A percentile compares a stretch with the other conserved stretches of the same genome.
These are phyloP conservation scores for Cercospora brassicicola DNA, from an alignment of 2,329 filamentous ascomycete species.

Conservation along the genomic window DNA sequence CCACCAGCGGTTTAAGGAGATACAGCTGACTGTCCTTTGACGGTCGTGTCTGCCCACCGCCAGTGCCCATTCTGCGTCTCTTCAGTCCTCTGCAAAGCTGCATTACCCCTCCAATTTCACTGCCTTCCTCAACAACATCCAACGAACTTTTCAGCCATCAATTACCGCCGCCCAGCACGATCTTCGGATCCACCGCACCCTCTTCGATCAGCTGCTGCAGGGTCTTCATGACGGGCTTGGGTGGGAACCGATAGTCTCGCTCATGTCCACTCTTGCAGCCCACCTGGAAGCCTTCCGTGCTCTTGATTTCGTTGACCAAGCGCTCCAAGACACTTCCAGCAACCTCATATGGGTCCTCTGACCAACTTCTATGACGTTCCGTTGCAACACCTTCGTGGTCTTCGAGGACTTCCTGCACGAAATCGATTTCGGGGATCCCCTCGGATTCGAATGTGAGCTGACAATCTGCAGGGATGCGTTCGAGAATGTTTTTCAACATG, in stretches of 20 bases:
- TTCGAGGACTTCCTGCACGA: conserved; percentile 17
- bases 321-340: conserved; percentile 13
- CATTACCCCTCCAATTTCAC: neutral
- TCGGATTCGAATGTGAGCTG: conserved; percentile 18
- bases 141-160: neutral
- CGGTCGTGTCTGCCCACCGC: neutral
- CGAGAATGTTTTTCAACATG: conserved; percentile 28
- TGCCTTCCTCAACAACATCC: neutral
- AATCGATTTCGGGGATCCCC: conserved; percentile 17
- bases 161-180: conserved; percentile 17
- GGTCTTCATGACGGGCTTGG: conserved; percentile 13
- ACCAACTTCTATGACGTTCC: neutral
- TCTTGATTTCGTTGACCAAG: conserved; percentile 9
- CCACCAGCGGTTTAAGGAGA: neutral
- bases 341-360: conserved; percentile 10
- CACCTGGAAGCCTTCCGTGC: conserved; percentile 6
- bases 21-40: neutral
- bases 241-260: conserved; percentile 22
- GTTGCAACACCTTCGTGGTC: conserved; percentile 5
- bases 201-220: conserved; percentile 14
- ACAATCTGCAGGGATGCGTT: conserved; percentile 23
- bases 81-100: neutral
- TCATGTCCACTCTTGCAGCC: conserved; percentile 17
- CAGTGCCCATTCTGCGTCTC: neutral
- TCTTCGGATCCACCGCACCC: conserved; percentile 18